Evolutionary conservation across 2,329 filamentous ascomycete species (phyloP), one percentile per base, ranked within the genome.

Genomic region (Calonectria pseudoreteaudii): DNA sequence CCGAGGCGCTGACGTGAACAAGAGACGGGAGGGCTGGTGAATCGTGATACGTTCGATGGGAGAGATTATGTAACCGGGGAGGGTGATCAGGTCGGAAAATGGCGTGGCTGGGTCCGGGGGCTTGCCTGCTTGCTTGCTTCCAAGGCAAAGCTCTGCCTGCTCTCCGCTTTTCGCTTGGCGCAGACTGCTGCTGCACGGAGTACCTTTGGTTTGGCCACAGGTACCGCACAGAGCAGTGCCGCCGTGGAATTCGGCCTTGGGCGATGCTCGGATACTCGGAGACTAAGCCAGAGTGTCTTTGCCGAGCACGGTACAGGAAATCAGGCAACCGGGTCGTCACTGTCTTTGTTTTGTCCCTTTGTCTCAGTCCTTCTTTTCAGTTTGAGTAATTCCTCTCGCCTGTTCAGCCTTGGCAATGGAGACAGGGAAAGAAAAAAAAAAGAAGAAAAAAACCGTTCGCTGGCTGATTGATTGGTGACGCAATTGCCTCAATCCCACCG

Each of bases 11-110:
- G 79, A 80, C 78, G 70, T 76, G 72, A 73, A 73, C 71, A 80
- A 81, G 74, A 75, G 68, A 75, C 74, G 79, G 75, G 73, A 75
- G 78, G 76, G 78, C 75, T 72, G 72, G 72, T 74, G 73, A 77
- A 70, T 68, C 72, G 75, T 77, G 76, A 77, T 78, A 75, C 71
- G 76, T 77, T 77, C 74, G 58, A 71, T 70, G 68, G 68, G 74
- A 69, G 77, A 75, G 79, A 81, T 81, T 81, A 81, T 81, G 79
- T 81, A 81, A 81, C 79, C 77, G 65, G 58, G 74, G 74, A 80
- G 75, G 70, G 75, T 76, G 75, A 75, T 75, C 66, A 70, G 70
- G 73, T 75, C 66, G 76, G 74, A 80, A 80, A 80, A 80, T 80
- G 79, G 79, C 78, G 79, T 80, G 79, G 79, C 78, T 80, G 79